Base-by-base conservation (phyloP, 2,329 filamentous ascomycete genomes). In the Colletotrichum paranaense region DNA sequence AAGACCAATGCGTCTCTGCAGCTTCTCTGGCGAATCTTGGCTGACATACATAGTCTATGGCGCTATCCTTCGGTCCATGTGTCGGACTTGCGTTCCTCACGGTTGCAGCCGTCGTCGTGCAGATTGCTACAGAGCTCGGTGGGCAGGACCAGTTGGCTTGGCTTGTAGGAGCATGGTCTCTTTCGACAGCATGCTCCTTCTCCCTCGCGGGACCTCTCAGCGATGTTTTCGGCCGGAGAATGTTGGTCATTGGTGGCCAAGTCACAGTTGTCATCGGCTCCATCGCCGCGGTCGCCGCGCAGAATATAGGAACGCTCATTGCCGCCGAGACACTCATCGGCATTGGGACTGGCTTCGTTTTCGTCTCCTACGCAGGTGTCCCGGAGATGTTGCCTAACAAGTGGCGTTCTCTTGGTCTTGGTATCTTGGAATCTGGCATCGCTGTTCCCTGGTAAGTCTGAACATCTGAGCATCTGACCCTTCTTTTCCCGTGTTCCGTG, bases 361-460 rank as follows among this genome's bases (percentile, higher is more conserved):
- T 82, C 38, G 80, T 81, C 8, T 76, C 77, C 2, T 82, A 81
- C 62, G 77, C 81, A 1, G 80, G 80, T 19, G 80, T 82, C 22
- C 75, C 76, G 8, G 81, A 82, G 75, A 66, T 82, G 67, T 75
- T 82, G 14, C 80, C 81, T 32, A 82, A 82, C 72, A 82, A 81
- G 71, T 82, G 80, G 68, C 77, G 80, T 64, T 63, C 49, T 26
- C 60, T 74, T 46, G 69, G 68, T 22, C 32, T 76, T 22, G 73
- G 73, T 11, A 75, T 75, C 26, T 42, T 75, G 32, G 73, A 75
- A 49, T 68, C 57, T n/a, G 73, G 73, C 46, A 75, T 75, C 52
- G 62, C 65, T 22, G 38, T 68, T 22, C 71, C 67, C 4, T 74
- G 73, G 63, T 68, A 32, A 67, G 74, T 81, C 67, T 76, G 75